Evolutionary conservation across 305 asterid genomes (phyloP).

Genomic region (Fraxinus xanthoxyloides): DNA sequence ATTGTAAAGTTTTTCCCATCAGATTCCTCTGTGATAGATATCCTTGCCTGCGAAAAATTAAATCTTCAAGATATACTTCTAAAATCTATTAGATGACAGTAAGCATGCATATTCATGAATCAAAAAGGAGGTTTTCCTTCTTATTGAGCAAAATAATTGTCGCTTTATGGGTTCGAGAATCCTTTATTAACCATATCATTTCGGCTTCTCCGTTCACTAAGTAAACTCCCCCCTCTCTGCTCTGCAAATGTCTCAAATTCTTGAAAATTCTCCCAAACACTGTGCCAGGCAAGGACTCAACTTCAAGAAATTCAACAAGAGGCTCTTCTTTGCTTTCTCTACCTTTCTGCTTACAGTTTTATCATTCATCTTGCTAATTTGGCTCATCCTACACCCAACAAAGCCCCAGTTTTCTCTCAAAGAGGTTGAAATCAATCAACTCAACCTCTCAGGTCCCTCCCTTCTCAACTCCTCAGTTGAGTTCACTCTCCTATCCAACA

Average conservation of each 20-base stretch:
- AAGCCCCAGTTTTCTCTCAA: constrained; percentile 70
- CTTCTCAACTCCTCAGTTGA: constrained; percentile 79
- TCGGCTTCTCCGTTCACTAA: constrained; percentile 30
- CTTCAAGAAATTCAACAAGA: constrained; percentile 51
- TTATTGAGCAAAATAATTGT: constrained; percentile 31
- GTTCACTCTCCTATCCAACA: constrained; percentile 60
- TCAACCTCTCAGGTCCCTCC: constrained; percentile 60
- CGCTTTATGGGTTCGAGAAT: constrained; percentile 17
- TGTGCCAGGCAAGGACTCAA: constrained; percentile 53
- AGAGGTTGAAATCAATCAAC: constrained; percentile 68
- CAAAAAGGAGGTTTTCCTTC: constrained; percentile 26
- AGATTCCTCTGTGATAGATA: constrained; percentile 33
- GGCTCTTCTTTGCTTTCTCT: constrained; percentile 39
- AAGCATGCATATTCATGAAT: constrained; percentile 56
- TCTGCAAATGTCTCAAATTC: constrained; percentile 62
- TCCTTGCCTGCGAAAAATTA: constrained; percentile 11
- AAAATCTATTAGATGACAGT: constrained; percentile 32
- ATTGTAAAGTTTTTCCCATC: constrained; percentile 38
- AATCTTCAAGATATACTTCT: constrained; percentile 27
- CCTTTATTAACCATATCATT: constrained; percentile 36
- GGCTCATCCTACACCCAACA: constrained; percentile 74
- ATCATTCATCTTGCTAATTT: constrained; percentile 64
- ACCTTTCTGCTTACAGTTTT: constrained; percentile 58
- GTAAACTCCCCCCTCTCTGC: constrained; percentile 16
- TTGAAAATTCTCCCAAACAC: constrained; percentile 76